A percentile compares a stretch with the other conserved stretches of the same genome.
Conservation (phyloP, 2,329 filamentous ascomycete species). For the Thielaviopsis musarum region DNA sequence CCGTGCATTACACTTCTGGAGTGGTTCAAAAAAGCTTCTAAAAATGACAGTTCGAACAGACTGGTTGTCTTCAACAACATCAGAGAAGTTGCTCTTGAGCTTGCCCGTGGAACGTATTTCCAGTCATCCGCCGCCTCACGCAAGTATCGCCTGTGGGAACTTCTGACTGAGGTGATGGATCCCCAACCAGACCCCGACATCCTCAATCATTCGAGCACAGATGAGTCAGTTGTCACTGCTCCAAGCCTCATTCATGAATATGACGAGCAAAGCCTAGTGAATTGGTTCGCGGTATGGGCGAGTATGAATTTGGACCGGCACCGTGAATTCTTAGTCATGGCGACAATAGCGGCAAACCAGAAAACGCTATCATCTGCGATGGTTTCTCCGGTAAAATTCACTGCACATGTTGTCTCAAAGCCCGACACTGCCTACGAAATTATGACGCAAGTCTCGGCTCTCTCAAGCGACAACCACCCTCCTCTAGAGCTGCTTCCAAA, state of each 20-base stretch:
- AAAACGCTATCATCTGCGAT: not conserved
- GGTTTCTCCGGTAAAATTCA: slow-evolving; percentile 18
- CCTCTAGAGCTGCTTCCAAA: not conserved
- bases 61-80: not conserved
- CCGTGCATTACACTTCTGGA: slow-evolving; percentile 21
- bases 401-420: slow-evolving; percentile 19
- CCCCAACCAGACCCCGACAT: not conserved
- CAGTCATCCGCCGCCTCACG: too few species aligned
- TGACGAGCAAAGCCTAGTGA: slow-evolving; percentile 45
- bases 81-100: not conserved
- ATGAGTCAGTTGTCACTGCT: slow-evolving; percentile 18
- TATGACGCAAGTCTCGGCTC: not conserved
- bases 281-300: slow-evolving; percentile 47
- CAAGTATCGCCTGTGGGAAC: not conserved
- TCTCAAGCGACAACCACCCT: not conserved
- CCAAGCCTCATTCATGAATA: slow-evolving; percentile 33
- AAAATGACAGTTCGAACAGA: not conserved
- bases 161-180: not conserved
- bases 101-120: not conserved
- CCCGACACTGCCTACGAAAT: slow-evolving; percentile 19
- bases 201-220: not conserved
- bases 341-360: slow-evolving; percentile 21
- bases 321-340: slow-evolving; percentile 38
- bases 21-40: slow-evolving; percentile 18
- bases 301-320: slow-evolving; percentile 30